These are phyloP conservation scores for Otatea glauca DNA, from an alignment of 176 grass and related monocot species.

Conservation along the genomic window DNA sequence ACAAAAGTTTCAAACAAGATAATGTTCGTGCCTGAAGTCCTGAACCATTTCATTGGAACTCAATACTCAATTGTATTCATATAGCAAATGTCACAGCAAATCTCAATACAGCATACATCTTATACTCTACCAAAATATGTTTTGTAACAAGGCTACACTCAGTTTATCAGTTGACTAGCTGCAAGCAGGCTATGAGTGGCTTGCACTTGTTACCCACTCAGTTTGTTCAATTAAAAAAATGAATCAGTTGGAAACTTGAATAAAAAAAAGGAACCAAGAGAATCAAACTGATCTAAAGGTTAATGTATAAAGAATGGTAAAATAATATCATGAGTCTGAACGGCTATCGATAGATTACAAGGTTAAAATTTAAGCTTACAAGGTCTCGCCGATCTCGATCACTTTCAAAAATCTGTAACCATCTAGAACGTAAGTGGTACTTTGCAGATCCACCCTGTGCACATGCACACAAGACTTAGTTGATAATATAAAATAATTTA, in stretches of 20 bases:
- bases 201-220: neutral
- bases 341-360: slow-evolving; percentile 14
- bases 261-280: neutral
- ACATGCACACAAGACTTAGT: slow-evolving; percentile 43
- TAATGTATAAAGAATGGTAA: neutral
- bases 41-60: neutral
- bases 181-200: neutral
- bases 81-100: neutral
- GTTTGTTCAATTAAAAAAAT: slow-evolving; percentile 8
- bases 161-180: neutral
- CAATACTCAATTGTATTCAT: neutral
- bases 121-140: slow-evolving; percentile 34
- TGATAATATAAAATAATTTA: slow-evolving; percentile 7
- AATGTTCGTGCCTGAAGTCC: neutral
- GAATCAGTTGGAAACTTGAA: neutral
- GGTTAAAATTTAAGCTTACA: slow-evolving; percentile 60
- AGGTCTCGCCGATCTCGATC: slow-evolving; percentile 97
- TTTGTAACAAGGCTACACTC: slow-evolving; percentile 1
- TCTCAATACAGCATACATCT: neutral
- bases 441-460: slow-evolving; percentile 86
- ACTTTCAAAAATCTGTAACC: slow-evolving; percentile 93
- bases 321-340: neutral
- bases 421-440: slow-evolving; percentile 90
- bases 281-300: slow-evolving; percentile 31
- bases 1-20: slow-evolving; percentile 26